Evolutionary conservation across 805 yeast genomes (phyloP).

Genomic region (Metschnikowia reukaufii): DNA sequence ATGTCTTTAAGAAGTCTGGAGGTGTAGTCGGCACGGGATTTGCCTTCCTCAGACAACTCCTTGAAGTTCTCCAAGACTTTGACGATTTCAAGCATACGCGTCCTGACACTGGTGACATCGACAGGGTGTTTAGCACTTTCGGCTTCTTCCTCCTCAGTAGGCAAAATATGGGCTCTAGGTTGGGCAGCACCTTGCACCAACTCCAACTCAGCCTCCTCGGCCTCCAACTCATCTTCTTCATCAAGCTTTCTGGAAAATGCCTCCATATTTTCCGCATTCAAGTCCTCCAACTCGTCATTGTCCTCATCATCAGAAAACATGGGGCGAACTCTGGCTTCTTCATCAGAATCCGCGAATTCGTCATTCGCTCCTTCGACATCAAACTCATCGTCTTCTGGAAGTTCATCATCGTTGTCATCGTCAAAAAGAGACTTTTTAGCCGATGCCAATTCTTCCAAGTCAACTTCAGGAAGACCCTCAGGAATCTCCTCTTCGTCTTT

Average conservation of each 20-base stretch:
- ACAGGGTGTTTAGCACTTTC: conserved; percentile 55
- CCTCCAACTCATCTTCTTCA: conserved; percentile 49
- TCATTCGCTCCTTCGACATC: conserved; percentile 30
- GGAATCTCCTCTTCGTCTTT: conserved; percentile 20
- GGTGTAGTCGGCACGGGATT: conserved; percentile 79
- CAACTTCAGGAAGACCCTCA: conserved; percentile 60
- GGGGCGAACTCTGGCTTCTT: conserved; percentile 59
- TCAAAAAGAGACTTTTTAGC: conserved; percentile 78
- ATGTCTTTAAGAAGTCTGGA: conserved; percentile 81
- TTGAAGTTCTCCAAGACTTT: conserved; percentile 91
- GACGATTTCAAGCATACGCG: conserved; percentile 93
- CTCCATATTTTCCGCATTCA: conserved; percentile 84
- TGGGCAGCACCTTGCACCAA: conserved; percentile 52
- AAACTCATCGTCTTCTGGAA: conserved; percentile 47
- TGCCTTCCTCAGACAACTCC: conserved; percentile 78
- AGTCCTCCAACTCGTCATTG: conserved; percentile 54
- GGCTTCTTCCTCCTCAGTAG: conserved; percentile 64
- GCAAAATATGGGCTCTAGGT: conserved; percentile 77
- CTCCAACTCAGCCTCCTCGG: conserved; percentile 52
- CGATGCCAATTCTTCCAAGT: conserved; percentile 60
- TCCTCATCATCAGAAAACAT: conserved; percentile 79
- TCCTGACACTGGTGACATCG: conserved; percentile 79
- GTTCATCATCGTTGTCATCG: conserved; percentile 56
- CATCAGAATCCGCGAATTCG: conserved; percentile 54
- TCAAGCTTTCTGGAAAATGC: conserved; percentile 68